phyloP scores from a whole-genome alignment of 2,329 filamentous ascomycete genomes.

The Zymoseptoria crescenta region DNA sequence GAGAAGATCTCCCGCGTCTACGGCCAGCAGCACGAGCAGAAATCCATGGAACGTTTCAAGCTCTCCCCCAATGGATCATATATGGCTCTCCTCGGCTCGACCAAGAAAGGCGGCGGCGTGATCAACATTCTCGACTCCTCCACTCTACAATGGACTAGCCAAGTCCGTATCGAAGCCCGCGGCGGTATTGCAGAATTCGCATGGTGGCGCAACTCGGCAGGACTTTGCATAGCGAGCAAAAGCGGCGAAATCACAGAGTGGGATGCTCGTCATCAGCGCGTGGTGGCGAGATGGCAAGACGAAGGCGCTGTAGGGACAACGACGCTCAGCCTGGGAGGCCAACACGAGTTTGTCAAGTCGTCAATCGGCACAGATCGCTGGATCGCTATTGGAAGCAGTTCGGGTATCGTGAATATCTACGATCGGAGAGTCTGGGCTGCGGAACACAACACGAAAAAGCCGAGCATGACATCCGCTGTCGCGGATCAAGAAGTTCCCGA shows the following conservation, averaged over 20 bases:
- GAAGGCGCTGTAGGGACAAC: constrained; percentile 84
- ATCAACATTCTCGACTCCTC: constrained; percentile 75
- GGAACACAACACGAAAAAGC: constrained; percentile 5
- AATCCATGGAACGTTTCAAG: constrained; percentile 83
- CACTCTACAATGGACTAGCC: constrained; percentile 80
- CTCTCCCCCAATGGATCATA: constrained; percentile 79
- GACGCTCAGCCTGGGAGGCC: constrained; percentile 69
- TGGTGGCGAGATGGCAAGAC: constrained; percentile 79
- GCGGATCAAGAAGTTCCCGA: constrained; percentile 44
- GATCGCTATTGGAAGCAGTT: constrained; percentile 79
- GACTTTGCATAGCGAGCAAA: constrained; percentile 73
- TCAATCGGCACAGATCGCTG: constrained; percentile 72
- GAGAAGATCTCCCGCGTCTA: constrained; percentile 73
- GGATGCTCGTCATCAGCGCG: constrained; percentile 58
- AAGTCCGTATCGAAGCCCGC: constrained; percentile 71
- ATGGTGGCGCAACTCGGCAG: constrained; percentile 83
- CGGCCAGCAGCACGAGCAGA: constrained; percentile 72
- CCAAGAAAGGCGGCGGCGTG: constrained; percentile 76
- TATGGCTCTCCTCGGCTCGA: constrained; percentile 73
- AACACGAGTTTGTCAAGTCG: constrained; percentile 45
- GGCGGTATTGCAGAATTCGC: constrained; percentile 83
- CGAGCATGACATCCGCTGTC: background rate
- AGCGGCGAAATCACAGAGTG: constrained; percentile 90
- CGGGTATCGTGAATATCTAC: constrained; percentile 89
- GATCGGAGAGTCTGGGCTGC: constrained; percentile 60